phyloP scores from a whole-genome alignment of 805 yeast genomes.

The Teunomyces pallodes region DNA sequence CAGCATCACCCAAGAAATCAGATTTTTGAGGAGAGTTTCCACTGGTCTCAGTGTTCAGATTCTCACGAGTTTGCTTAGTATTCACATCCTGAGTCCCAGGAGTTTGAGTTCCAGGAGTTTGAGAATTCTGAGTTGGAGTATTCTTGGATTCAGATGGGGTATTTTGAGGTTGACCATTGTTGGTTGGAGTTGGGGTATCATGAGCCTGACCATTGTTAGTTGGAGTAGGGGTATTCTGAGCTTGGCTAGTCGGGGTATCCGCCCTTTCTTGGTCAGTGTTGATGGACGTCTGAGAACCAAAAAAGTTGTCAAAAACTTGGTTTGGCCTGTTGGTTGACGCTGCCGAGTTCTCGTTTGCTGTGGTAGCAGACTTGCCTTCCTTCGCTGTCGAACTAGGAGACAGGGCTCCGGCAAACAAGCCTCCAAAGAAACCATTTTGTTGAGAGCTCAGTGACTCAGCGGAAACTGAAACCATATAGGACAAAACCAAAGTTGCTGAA shows the following conservation, averaged over 20 bases:
- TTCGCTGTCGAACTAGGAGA: background rate
- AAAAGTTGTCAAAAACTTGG: background rate
- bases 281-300: background rate
- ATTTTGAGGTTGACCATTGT: background rate
- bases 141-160: background rate
- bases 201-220: background rate
- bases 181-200: background rate
- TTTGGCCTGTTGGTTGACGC: background rate
- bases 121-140: background rate
- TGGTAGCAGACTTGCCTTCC: background rate
- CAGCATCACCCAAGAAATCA: background rate
- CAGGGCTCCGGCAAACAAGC: background rate
- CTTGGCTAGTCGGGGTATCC: background rate
- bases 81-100: background rate
- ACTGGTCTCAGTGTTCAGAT: background rate
- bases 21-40: background rate
- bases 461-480: slow-evolving; percentile 2
- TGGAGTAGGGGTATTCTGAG: background rate
- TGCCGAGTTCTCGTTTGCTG: background rate
- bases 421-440: background rate
- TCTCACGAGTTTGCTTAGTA: background rate
- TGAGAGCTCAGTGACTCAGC: background rate
- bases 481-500: slow-evolving; percentile 5
- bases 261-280: background rate
- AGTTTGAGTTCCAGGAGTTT: background rate